Evolutionary conservation across 75 land plant species (phyloP), one percentile per base, ranked within the genome.

Genomic region (Pinus tabuliformis): DNA sequence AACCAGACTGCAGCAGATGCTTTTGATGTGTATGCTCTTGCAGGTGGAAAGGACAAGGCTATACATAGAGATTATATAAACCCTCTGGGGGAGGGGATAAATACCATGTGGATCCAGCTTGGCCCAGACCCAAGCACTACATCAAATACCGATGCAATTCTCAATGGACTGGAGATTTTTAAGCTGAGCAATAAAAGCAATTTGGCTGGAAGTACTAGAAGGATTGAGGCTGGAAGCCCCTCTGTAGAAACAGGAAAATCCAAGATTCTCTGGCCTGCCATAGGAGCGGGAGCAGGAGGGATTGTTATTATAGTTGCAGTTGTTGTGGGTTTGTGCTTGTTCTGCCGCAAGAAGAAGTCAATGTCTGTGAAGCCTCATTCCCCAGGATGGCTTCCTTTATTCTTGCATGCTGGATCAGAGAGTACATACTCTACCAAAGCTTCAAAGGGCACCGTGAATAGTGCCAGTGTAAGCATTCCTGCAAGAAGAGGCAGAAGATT

Each of bases 91-190:
- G 73, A 75, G 6, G 80, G 83, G 15, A 52, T 73, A 26, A 70
- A 77, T 72, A 81, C 84, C 2, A 75, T 94, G 66, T 89, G 94
- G 94, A 68, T 94, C 52, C 92, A 94, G 59, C 59, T 92, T 14
- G 97, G 97, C 12, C 92, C 97, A 26, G 88, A 87, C 12, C 59
- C 85, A 22, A 28, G 37, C 65, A 57, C 86, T 4, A 83, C 81
- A 20, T 75, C 80, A 56, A 80, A 70, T 30, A 77, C 88, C 37
- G 87, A 91, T 75, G 91, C 92, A 17, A 78, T 94, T 22, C 79
- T 94, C 56, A 94, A 85, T 72, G 97, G 97, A 9, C 66, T 94
- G 45, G 97, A 94, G 87, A 80, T 94, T 52, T 88, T 90, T 70
- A 94, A 94, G 82, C 60, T 94, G 45, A 92, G 94, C 79, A 84